Evolutionary conservation across 2,329 filamentous ascomycete genomes (phyloP).

Genomic region (Pseudopithomyces chartarum): DNA sequence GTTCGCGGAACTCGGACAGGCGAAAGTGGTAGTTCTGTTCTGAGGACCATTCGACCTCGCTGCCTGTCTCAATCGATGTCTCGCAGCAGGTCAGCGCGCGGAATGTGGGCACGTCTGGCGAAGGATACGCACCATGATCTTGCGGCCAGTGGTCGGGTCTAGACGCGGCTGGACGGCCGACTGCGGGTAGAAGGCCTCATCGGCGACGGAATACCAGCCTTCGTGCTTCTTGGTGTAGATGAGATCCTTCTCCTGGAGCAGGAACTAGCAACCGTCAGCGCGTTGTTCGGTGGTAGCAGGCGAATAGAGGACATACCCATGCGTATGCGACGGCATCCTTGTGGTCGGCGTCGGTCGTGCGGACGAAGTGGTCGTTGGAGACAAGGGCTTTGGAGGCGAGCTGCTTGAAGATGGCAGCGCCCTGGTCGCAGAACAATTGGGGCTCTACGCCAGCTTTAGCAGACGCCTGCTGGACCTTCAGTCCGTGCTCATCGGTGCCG

Average conservation of each 20-base stretch:
- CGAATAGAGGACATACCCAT: conserved; percentile 62
- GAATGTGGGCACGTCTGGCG: too few species aligned
- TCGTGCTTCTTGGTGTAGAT: conserved; percentile 87
- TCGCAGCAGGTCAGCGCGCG: conserved; percentile 31
- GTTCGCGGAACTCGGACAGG: conserved; percentile 80
- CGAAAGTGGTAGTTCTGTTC: conserved; percentile 96
- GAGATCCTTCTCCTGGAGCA: conserved; percentile 74
- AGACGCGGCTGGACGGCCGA: conserved; percentile 73
- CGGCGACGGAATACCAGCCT: conserved; percentile 96
- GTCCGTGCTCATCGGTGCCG: conserved; percentile 95
- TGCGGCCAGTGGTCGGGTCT: conserved; percentile 80
- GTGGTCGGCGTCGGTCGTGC: conserved; percentile 85
- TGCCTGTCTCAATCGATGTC: conserved; percentile 82
- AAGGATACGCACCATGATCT: conserved; percentile 66
- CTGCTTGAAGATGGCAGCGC: conserved; percentile 76
- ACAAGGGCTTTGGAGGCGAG: conserved; percentile 74
- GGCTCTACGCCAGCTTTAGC: conserved; percentile 70
- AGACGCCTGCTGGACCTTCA: conserved; percentile 93
- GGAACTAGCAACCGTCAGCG: conserved; percentile 52
- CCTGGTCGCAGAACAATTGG: conserved; percentile 86
- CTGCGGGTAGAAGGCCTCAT: conserved; percentile 93
- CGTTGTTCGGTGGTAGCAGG: not conserved
- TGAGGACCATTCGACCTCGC: conserved; percentile 91
- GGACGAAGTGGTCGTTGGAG: conserved; percentile 83
- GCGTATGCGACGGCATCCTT: conserved; percentile 85